Evolutionary conservation across 345 rosid species (phyloP).

Genomic region (Noccaea bulbosa): DNA sequence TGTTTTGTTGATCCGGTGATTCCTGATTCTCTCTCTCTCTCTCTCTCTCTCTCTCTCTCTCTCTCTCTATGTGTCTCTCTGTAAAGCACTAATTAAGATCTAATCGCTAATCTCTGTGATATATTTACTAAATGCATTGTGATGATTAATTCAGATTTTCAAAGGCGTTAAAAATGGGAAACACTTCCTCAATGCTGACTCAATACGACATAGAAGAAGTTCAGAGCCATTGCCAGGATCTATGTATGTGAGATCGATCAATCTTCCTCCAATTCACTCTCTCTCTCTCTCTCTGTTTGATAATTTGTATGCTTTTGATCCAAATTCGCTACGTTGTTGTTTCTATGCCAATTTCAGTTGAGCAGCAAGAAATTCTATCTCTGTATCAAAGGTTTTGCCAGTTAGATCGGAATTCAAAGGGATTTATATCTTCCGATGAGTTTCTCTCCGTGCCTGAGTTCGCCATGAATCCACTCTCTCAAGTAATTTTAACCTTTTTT

Average conservation of each 20-base stretch:
- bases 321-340: too few relatives aligned
- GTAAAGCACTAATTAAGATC: too few relatives aligned
- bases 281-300: neutral
- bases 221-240: constrained; percentile 67
- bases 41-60: too few relatives aligned
- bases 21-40: too few relatives aligned
- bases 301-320: constrained; percentile 1
- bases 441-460: constrained; percentile 87
- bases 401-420: constrained; percentile 72
- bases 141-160: too few relatives aligned
- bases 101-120: too few relatives aligned
- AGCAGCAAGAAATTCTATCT: constrained; percentile 86
- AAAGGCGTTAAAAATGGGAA: constrained; percentile 58
- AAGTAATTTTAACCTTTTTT: constrained; percentile 44
- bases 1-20: too few relatives aligned
- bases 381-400: constrained; percentile 85
- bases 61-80: too few relatives aligned
- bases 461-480: constrained; percentile 88
- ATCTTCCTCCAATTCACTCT: neutral
- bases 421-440: constrained; percentile 86
- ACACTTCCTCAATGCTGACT: constrained; percentile 85
- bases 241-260: constrained; percentile 58
- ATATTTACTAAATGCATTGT: too few relatives aligned
- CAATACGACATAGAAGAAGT: constrained; percentile 97
- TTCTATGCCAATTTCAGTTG: constrained; percentile 50